Base-by-base conservation (phyloP, 2,329 filamentous ascomycete genomes). In the Penicillium verrucosum region DNA sequence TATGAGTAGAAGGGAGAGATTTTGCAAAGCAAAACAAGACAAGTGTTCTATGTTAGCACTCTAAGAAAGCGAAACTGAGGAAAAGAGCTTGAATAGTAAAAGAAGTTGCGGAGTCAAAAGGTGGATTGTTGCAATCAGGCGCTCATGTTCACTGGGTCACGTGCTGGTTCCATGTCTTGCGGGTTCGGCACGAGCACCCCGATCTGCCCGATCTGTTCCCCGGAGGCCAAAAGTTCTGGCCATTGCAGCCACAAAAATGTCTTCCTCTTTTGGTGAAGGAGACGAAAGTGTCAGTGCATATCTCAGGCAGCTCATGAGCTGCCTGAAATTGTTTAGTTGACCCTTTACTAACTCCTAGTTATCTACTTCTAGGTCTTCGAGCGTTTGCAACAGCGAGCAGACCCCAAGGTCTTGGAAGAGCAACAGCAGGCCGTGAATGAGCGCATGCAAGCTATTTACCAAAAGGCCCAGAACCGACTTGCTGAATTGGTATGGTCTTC, bases 391-490 rank as follows among this genome's bases (percentile, higher is more conserved):
- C 79, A 82, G 69, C 81, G 81, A 65, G 74, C 80, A 59, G 83
- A 89, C 72, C 79, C 83, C 25, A 80, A 82, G 66, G 78, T 83
- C 63, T 73, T 82, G 61, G 81, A 85, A 71, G 80, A 84, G 68
- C 80, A 83, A 61, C 80, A 86, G 65, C 80, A 82, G 65, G 82
- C 83, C 56, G 74, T 87, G 67, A 83, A 84, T 70, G 82, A 83
- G 66, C 80, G 83, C 49, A 76, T 84, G 23, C 76, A 80, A 62
- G 77, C 78, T 27, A 84, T 86, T 58, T 81, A 85, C 61, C 78
- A 83, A 64, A 85, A 84, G 70, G 82, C 85, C 21, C 85, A 89
- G 69, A 73, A 81, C 64, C 80, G 86, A 54, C 79, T 89, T 54
- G 80, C 79, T 37, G 85, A 89, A 71, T 74, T 91, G 76, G 87